Evolutionary conservation across 2,329 filamentous ascomycete species (phyloP), one percentile per base, ranked within the genome.

Genomic region (Monosporascus ibericus): DNA sequence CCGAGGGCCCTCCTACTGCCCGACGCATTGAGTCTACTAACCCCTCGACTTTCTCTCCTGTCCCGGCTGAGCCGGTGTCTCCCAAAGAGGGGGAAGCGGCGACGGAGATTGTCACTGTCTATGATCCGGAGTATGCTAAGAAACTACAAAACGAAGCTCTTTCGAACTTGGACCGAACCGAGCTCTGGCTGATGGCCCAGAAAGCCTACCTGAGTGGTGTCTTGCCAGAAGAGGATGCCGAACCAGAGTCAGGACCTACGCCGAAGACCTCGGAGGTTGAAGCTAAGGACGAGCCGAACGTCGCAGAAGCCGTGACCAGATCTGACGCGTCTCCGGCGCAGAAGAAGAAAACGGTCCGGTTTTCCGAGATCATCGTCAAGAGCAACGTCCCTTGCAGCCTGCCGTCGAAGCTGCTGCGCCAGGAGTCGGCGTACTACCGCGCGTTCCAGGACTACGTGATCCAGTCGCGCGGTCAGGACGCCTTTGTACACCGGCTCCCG

Each of bases 151-250:
- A 87, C 58, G 79, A 79, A 44, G 85, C 88, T 7, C 74, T 85
- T 20, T 82, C 80, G n/a, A 90, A 92, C 63, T 73, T 94, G 49
- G 89, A 94, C 68, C 85, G 91, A 56, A 97, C 92, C 5, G 86
- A 88, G 62, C 71, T 89, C 44, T 97, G 92, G 92, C 80, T 97
- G 30, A 75, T 84, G 61, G 88, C 90, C 7, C 92, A 97, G 68
- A 85, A 85, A 52, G 78, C 84, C 15, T 94, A 95, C 61, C 79
- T 92, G 52, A 78, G 84, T 44, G 85, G 85, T 22, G 75, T 92
- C 3, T 79, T 82, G 52, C 72, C 82, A 54, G 75, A 82, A 44
- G 73, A 77, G 24, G 69, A 75, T 9, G 60, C 58, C 38, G 64
- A 65, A 25, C 51, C 61, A 8, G 68, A 72, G 40, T 61, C 70